Conservation (phyloP, 768 basidiomycete genomes). For the Hygrocybe punicea region DNA sequence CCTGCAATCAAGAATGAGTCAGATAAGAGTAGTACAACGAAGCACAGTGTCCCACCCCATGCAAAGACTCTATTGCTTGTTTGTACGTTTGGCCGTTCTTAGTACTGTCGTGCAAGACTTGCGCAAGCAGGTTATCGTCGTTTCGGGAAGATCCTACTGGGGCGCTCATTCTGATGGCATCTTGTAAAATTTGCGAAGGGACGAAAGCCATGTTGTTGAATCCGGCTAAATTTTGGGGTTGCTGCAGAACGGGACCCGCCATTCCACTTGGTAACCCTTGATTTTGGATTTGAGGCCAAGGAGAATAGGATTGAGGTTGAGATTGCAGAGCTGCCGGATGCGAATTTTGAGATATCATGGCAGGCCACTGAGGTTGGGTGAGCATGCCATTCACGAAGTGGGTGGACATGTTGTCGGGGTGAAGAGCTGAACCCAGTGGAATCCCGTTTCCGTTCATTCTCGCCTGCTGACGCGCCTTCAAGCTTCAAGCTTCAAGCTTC, state of each 20-base stretch:
- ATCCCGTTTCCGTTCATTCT: too few relatives aligned
- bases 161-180: slow-evolving; percentile 49
- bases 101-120: slow-evolving; percentile 32
- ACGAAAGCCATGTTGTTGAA: slow-evolving; percentile 25
- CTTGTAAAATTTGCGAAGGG: slow-evolving; percentile 55
- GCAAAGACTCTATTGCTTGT: slow-evolving; percentile 12
- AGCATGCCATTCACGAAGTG: neutral
- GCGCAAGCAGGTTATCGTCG: slow-evolving; percentile 60
- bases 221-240: slow-evolving; percentile 13
- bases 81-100: slow-evolving; percentile 12
- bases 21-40: neutral
- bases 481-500: too few relatives aligned
- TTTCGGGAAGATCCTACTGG: slow-evolving; percentile 45
- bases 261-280: slow-evolving; percentile 3
- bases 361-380: slow-evolving; percentile 2
- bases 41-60: slow-evolving; percentile 9
- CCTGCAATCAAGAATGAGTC: slow-evolving; percentile 28
- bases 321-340: neutral
- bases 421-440: neutral
- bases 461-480: too few relatives aligned
- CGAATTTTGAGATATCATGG: slow-evolving; percentile 2
- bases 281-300: slow-evolving; percentile 4
- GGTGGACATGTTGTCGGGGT: neutral
- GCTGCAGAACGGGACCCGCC: slow-evolving; percentile 4
- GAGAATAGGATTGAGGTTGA: slow-evolving; percentile 4